Evolutionary conservation across 2,329 filamentous ascomycete genomes (phyloP).

Genomic region (Xylariaceae sp.): DNA sequence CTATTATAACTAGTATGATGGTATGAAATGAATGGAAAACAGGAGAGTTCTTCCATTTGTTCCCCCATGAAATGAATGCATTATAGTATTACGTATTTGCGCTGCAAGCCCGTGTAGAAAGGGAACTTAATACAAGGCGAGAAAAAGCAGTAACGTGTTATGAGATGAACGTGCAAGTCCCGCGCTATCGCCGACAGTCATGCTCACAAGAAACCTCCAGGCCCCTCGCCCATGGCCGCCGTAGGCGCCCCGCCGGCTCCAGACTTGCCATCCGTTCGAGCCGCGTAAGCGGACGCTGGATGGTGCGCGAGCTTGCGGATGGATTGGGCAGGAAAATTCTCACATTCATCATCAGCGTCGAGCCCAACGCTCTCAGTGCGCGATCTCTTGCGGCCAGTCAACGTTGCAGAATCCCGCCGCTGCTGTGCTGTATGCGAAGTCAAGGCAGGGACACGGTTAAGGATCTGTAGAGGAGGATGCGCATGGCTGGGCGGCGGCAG

Average conservation of each 20-base stretch:
- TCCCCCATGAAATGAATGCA: not conserved
- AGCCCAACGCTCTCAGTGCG: slow-evolving; percentile 33
- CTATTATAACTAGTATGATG: not conserved
- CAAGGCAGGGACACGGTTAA: not conserved
- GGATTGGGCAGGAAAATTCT: slow-evolving; percentile 23
- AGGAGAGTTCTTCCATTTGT: not conserved
- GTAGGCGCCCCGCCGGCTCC: slow-evolving; percentile 16
- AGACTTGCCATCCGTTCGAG: not conserved
- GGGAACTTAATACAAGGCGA: not conserved
- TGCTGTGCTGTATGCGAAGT: slow-evolving; percentile 2
- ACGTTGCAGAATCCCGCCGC: slow-evolving; percentile 5
- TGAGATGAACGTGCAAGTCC: not conserved
- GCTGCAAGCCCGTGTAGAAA: not conserved
- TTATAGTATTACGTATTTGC: not conserved
- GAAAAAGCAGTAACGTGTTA: not conserved
- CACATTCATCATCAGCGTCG: slow-evolving; percentile 20
- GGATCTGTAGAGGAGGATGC: not conserved
- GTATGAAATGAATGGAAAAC: not conserved
- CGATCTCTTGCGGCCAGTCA: slow-evolving; percentile 32
- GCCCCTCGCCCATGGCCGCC: slow-evolving; percentile 26
- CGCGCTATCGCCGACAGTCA: not conserved
- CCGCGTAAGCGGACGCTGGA: slow-evolving; percentile 4
- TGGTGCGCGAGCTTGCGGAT: slow-evolving; percentile 31
- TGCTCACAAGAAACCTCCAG: slow-evolving; percentile 15
- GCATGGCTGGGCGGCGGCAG: slow-evolving; percentile 20